phyloP scores from a whole-genome alignment of 768 basidiomycete genomes.

The Pleurotus ostreatus region DNA sequence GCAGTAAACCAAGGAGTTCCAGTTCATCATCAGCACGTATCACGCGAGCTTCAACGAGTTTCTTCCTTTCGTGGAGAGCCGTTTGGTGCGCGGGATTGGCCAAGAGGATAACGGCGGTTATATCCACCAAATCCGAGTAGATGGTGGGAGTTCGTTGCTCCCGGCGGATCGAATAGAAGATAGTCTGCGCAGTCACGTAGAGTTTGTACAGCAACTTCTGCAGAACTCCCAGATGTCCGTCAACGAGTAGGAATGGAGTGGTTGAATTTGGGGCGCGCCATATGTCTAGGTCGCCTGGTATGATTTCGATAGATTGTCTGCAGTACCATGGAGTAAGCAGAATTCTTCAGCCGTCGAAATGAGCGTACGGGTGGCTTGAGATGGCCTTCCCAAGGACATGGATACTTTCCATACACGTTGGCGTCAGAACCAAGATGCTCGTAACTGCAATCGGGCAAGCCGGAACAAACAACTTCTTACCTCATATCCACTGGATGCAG shows the following conservation, averaged over 20 bases:
- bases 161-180: constrained; percentile 27
- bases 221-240: constrained; percentile 64
- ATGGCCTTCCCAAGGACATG: neutral
- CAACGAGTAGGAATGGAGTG: constrained; percentile 46
- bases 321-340: neutral
- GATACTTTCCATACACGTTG: too few relatives aligned
- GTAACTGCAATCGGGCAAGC: too few relatives aligned
- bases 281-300: constrained; percentile 51
- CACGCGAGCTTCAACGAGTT: constrained; percentile 34
- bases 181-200: constrained; percentile 40
- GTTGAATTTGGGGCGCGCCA: constrained; percentile 31
- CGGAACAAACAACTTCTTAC: too few relatives aligned
- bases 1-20: constrained; percentile 36
- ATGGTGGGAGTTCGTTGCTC: constrained; percentile 13
- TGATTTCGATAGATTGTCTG: constrained; percentile 54
- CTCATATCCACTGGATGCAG: too few relatives aligned
- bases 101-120: constrained; percentile 51
- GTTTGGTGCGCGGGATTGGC: constrained; percentile 69
- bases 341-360: neutral
- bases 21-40: constrained; percentile 46
- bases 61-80: constrained; percentile 59
- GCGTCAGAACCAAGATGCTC: too few relatives aligned
- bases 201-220: constrained; percentile 49
- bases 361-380: neutral
- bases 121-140: constrained; percentile 19